A percentile compares a stretch with the other conserved stretches of the same genome.
Conservation (phyloP, 1,284 basidiomycete genomes). For the Rhodotorula glutinis region DNA sequence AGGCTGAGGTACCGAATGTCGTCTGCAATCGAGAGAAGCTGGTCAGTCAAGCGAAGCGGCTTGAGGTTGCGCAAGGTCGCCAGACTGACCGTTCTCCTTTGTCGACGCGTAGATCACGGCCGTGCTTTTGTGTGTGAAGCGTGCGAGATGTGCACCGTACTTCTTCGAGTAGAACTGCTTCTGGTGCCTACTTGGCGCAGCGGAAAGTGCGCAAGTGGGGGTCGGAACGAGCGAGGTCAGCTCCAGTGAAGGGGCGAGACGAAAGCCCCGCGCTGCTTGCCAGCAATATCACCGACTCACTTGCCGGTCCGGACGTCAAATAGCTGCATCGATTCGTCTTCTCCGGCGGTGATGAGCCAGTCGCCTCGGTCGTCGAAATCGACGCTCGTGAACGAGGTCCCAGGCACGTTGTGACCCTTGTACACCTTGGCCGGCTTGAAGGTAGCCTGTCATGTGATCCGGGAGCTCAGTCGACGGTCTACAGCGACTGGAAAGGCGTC, state of each 20-base stretch:
- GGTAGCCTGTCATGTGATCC: neutral
- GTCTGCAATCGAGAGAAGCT: slow-evolving; percentile 49
- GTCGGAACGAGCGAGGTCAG: neutral
- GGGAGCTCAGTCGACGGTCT: accelerated
- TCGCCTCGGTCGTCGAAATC: slow-evolving; percentile 89
- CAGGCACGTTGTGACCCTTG: slow-evolving; percentile 66
- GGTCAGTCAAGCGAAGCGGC: neutral
- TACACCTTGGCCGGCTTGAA: slow-evolving; percentile 88
- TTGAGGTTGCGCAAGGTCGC: slow-evolving; percentile 2
- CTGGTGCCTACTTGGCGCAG: slow-evolving; percentile 56
- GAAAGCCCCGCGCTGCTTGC: neutral
- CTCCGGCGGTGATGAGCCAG: slow-evolving; percentile 76
- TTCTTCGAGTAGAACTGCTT: slow-evolving; percentile 89
- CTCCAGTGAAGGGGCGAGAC: neutral
- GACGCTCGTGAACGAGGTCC: slow-evolving; percentile 65
- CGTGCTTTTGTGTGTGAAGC: slow-evolving; percentile 86
- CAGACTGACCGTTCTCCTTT: slow-evolving; percentile 68
- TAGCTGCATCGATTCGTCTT: slow-evolving; percentile 87
- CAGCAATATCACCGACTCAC: slow-evolving; percentile 60
- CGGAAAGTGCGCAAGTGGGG: neutral
- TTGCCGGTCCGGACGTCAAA: slow-evolving; percentile 87
- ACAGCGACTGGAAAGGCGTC: neutral
- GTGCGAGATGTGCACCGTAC: slow-evolving; percentile 89
- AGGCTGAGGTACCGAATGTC: slow-evolving; percentile 91
- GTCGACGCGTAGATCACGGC: slow-evolving; percentile 88